Evolutionary conservation across 1,139 yeast genomes (phyloP), one percentile per base, ranked within the genome.

Genomic region (Wickerhamomyces sp.): DNA sequence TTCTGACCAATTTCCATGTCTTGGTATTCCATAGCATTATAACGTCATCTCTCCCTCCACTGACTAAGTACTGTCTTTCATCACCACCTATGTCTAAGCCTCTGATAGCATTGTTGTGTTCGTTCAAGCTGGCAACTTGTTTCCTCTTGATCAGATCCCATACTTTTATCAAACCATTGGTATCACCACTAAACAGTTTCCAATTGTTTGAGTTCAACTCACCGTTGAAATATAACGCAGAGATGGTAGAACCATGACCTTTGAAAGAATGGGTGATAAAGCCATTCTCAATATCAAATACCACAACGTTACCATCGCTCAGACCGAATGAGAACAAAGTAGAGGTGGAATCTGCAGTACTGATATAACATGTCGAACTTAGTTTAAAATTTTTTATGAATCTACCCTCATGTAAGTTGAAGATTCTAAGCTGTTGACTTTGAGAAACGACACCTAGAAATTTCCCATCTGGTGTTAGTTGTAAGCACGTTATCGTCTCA

Each of bases 231-330:
- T 67, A 62, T 38, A 91, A 61, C 4, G 94, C 77, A 39, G 95
- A 83, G 29, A 91, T 72, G 6, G 95, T 84, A n/a, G 94, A 81
- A 16, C 95, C 95, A 58, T 93, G 99, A 1, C 98, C 97, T 56
- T 86, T 82, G 42, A 91, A 72, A 14, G 87, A 80, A 60, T 91
- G 98, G 0, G 98, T 91, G 2, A 83, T 75, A 46, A 73, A 87
- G 1, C 94, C 93, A 23, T 89, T 89, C 45, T 78, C 89, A 30
- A 91, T 72, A 58, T 91, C 98, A 84, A 95, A 88, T 3, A 93
- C 95, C 33, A 87, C 80, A 16, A 89, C 84, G 26, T 78, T 75
- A 33, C 98, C 97, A 57, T 93, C 98, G 1, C 96, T 84, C 31
- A 95, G 91, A 32, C 99, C 99, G 52, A 93, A 80, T 24, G 96